Conservation (phyloP, 805 yeast species). For the Metschnikowia similis region DNA sequence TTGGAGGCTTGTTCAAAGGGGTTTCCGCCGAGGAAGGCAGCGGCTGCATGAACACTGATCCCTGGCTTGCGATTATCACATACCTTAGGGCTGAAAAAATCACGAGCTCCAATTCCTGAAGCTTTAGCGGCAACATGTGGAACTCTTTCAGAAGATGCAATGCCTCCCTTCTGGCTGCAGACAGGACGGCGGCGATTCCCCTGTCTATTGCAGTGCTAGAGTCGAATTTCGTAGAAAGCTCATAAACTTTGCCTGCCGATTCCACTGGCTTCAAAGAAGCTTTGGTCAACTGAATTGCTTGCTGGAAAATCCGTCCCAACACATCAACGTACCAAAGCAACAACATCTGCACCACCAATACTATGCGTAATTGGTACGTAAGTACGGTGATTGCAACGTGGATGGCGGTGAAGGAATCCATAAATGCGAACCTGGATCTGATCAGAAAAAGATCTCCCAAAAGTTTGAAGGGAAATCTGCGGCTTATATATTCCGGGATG, state of each 20-base stretch:
- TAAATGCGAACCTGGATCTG: not conserved
- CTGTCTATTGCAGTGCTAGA: not conserved
- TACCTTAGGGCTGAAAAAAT: not conserved
- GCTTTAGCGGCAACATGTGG: constrained; percentile 2
- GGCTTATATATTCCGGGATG: not conserved
- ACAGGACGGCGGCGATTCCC: not conserved
- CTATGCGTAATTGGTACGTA: not conserved
- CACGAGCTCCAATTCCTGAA: constrained; percentile 1
- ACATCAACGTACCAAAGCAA: constrained; percentile 1
- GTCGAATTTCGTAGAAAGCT: not conserved
- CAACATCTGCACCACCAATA: not conserved
- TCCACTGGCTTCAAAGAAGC: not conserved
- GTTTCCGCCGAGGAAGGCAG: not conserved
- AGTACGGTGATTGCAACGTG: not conserved
- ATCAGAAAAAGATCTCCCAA: not conserved
- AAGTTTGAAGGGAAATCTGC: not conserved
- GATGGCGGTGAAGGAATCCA: not conserved
- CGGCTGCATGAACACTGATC: not conserved
- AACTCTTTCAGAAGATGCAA: constrained; percentile 1
- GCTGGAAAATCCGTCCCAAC: not conserved
- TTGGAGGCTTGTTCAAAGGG: not conserved
- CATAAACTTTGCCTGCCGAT: not conserved
- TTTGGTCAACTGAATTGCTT: not conserved
- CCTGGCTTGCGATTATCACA: not conserved
- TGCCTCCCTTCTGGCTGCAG: not conserved